Conservation (phyloP, 2,329 filamentous ascomycete species). For the Fusarium pilosicola region DNA sequence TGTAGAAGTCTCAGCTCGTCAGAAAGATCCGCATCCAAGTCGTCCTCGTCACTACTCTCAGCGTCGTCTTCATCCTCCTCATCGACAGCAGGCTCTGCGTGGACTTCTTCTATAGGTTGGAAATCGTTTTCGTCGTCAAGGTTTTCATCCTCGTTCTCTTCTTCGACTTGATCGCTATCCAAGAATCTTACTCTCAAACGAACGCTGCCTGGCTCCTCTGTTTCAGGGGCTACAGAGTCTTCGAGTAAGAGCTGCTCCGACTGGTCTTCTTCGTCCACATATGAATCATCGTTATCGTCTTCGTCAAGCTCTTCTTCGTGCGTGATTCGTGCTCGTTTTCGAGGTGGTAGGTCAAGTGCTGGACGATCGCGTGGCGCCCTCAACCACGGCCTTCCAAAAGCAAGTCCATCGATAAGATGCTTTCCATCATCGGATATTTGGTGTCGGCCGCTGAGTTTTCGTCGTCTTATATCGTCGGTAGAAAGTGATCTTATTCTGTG, state of each 20-base stretch:
- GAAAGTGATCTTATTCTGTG: constrained; percentile 80
- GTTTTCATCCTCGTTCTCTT: constrained; percentile 23
- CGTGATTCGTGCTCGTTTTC: constrained; percentile 71
- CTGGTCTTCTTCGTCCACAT: constrained; percentile 46
- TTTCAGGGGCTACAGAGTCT: constrained; percentile 33
- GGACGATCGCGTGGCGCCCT: constrained; percentile 70
- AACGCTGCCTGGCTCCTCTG: constrained; percentile 32
- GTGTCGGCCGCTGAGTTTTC: constrained; percentile 78
- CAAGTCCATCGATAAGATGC: constrained; percentile 85
- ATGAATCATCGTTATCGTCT: constrained; percentile 49
- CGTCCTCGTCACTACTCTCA: constrained; percentile 23
- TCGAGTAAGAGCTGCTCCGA: constrained; percentile 48
- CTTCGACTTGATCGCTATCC: constrained; percentile 31
- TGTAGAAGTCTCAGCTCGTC: constrained; percentile 38
- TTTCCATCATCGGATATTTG: constrained; percentile 84
- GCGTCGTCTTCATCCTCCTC: constrained; percentile 32
- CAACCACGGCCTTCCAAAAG: constrained; percentile 81
- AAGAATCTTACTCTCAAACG: constrained; percentile 33
- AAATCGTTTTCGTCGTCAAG: constrained; percentile 46
- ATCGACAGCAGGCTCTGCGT: constrained; percentile 11
- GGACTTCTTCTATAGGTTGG: background rate
- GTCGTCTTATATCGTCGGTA: constrained; percentile 76
- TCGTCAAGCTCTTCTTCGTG: constrained; percentile 54
- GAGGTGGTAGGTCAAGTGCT: constrained; percentile 74
- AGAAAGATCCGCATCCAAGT: constrained; percentile 24